A percentile compares a stretch with the other conserved stretches of the same genome.
Evolutionary conservation across 345 rosid species (phyloP).

Genomic region (Limnanthes douglasii): DNA sequence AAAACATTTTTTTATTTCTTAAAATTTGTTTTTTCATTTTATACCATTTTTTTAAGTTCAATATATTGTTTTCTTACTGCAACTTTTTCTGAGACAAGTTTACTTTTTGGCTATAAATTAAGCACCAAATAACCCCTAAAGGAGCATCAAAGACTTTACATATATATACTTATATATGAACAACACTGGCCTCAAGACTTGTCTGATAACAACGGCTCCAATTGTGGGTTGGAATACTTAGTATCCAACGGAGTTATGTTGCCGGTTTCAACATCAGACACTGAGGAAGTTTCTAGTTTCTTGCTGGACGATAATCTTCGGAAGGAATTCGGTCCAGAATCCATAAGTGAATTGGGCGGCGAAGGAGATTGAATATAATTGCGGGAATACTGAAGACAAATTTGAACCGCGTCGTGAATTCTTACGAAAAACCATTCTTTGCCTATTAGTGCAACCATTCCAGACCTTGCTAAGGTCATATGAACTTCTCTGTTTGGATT

Average conservation of each 20-base stretch:
- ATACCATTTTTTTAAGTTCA: too few species aligned
- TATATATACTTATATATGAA: too few species aligned
- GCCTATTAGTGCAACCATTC: slow-evolving; percentile 61
- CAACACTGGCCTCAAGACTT: slow-evolving; percentile 18
- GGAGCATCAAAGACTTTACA: too few species aligned
- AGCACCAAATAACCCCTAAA: too few species aligned
- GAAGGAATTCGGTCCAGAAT: slow-evolving; percentile 23
- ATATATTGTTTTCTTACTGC: too few species aligned
- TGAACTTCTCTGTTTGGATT: slow-evolving; percentile 80
- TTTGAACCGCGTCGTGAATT: slow-evolving; percentile 91
- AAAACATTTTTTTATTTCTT: too few species aligned
- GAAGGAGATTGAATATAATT: slow-evolving; percentile 19
- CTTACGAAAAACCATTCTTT: slow-evolving; percentile 94
- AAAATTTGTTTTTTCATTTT: too few species aligned
- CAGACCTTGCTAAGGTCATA: slow-evolving; percentile 62
- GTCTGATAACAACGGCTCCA: slow-evolving; percentile 50
- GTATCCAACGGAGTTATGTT: slow-evolving; percentile 3
- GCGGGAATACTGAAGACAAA: slow-evolving; percentile 75
- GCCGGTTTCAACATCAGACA: slow-evolving; percentile 40
- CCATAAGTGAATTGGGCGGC: slow-evolving; percentile 12
- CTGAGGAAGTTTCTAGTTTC: slow-evolving; percentile 34
- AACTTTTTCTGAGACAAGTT: too few species aligned
- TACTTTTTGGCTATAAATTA: too few species aligned
- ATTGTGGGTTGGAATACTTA: slow-evolving; percentile 23
- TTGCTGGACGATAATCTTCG: slow-evolving; percentile 28